Evolutionary conservation across 768 basidiomycete species (phyloP), one percentile per base, ranked within the genome.

Genomic region (Candolleomyces aberdarensis): DNA sequence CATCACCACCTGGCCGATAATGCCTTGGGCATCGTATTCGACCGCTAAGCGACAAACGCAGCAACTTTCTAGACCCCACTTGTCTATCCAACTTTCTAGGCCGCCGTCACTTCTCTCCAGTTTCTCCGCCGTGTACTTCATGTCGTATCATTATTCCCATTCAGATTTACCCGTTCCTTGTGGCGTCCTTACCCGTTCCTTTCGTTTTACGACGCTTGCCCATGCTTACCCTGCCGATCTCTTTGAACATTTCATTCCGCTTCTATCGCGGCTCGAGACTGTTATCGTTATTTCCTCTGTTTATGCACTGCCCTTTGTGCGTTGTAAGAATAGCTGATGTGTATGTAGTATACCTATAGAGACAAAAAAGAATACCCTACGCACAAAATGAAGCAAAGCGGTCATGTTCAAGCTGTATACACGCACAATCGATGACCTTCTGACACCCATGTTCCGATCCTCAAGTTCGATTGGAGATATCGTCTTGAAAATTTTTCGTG

Each of bases 1-100:
- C 40, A 59, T 62, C 60, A 58, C 58, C 63, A 65, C 43, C 65
- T 54, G 49, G 51, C 65, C 22, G 63, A 56, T 50, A 51, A 64
- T 49, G 59, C 52, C 56, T 53, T 64, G 31, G 51, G 63, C n/a
- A 52, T 70, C n/a, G 53, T 65, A 14, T 78, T 76, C 64, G 67
- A 76, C 65, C 76, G 77, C 13, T 79, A 69, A 72, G 47, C 31
- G 14, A 22, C 20, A 52, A 26, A 26, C 26, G 26, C 26, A 26
- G 26, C 26, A 26, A 26, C 26, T 26, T 26, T 26, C 26, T 26
- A 26, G 26, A 26, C 26, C 26, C 26, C 26, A 26, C 26, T 26
- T 26, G 26, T 26, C 26, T 26, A 26, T 26, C 26, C 26, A 26
- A 3, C 26, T 26, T 26, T 26, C 26, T 26, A 26, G 26, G 26